Evolutionary conservation across 2,329 filamentous ascomycete species (phyloP), one percentile per base, ranked within the genome.

Genomic region (Phyllosticta ampelicida): DNA sequence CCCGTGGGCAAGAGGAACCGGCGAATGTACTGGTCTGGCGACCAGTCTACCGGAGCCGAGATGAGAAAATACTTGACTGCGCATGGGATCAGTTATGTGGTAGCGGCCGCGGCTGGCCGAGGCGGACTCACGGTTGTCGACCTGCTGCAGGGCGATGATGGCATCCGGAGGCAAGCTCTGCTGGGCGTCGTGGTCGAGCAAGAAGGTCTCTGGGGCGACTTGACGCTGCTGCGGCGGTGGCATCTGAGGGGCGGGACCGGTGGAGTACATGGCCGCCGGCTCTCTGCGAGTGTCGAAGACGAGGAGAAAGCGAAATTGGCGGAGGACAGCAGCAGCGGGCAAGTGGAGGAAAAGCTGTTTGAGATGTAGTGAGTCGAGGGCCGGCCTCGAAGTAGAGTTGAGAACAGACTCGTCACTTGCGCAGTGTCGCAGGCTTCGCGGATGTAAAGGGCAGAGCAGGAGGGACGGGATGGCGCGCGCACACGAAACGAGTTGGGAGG

Each of bases 1-100:
- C 94, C 94, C 10, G 94, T 99, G 10, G 94, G 94, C 61, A 99
- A 80, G 61, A 99, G 81, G 71, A 97, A 99, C 65, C 94, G 85
- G 66, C 94, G 86, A 70, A 99, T 97, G 71, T 96, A 95, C 76
- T 97, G 92, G 69, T 97, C 92, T 54, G 86, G 86, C 67, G 89
- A 88, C 94, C 94, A 99, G 77, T 99, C 94, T 65, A 97, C 94
- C 44, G 94, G 94, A 48, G 94, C 94, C 51, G 94, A 99, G 67
- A 99, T 95, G 75, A 99, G 87, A 75, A 99, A 99, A 77, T 97
- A 99, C 83, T 99, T 99, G 69, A 99, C 91, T 96, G 71, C 59
- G 29, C 16, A 54, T 44, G 20, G 52, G 23, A 68, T 76, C 61
- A 75, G 73, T 60, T 61, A 21, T 60, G 44, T 62, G 61, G 52